Evolutionary conservation across 306 rosid species (phyloP).

Genomic region (Dryas alaskensis): DNA sequence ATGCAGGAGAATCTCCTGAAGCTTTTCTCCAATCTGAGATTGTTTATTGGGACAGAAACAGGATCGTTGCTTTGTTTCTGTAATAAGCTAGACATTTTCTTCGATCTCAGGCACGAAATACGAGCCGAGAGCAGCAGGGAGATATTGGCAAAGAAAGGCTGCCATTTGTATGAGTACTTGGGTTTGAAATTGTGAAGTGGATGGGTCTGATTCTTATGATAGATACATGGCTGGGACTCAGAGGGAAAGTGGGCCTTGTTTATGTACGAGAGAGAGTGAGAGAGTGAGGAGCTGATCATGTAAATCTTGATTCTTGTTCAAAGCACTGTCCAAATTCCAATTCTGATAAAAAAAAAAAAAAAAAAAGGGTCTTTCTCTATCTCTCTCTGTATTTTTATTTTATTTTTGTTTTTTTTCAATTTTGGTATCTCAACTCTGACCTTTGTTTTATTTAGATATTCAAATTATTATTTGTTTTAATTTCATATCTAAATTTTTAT

Average conservation of each 20-base stretch:
- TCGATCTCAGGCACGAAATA: conserved; percentile 9
- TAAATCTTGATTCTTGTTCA: background rate
- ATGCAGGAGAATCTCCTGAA: conserved; percentile 22
- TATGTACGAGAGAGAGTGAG: background rate
- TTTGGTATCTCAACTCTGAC: too few species aligned
- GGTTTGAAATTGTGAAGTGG: background rate
- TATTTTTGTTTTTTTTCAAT: too few species aligned
- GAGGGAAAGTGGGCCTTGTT: background rate
- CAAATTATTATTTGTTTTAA: too few species aligned
- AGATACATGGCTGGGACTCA: background rate
- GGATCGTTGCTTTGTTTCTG: conserved; percentile 15
- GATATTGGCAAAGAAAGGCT: conserved; percentile 1
- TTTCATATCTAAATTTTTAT: too few species aligned
- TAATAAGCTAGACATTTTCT: conserved; percentile 1
- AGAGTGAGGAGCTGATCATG: background rate
- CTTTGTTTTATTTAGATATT: too few species aligned
- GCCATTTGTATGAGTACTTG: background rate
- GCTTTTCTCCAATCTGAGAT: background rate
- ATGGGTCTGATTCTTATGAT: background rate
- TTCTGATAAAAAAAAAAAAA: too few species aligned
- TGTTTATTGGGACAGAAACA: background rate
- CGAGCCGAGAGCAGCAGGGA: conserved; percentile 2
- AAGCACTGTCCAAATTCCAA: background rate
- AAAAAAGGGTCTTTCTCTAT: background rate
- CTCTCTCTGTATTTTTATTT: background rate